Base-by-base conservation (phyloP, 768 basidiomycete genomes). In the Mycena galopus region DNA sequence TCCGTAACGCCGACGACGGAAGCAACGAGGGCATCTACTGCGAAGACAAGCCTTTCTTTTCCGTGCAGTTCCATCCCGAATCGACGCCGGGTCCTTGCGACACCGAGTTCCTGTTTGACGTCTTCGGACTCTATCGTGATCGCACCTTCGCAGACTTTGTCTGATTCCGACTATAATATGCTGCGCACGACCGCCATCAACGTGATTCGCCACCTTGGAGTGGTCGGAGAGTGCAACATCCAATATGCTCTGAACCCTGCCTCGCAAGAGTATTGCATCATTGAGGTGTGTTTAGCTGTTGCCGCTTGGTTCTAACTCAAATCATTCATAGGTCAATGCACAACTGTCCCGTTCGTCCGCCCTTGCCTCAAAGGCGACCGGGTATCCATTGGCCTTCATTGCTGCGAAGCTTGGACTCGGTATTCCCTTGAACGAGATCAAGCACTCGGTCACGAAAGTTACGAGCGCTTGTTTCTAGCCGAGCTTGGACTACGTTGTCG, bases 111-210 rank as follows among this genome's bases (percentile, higher is more conserved):
- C 88, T 99, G 72, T 99, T 99, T 81, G 97, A 99, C 71, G 96
- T 97, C 35, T 99, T 99, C 89, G 90, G 97, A 99, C 81, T 99
- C 97, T 7, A 98, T 99, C 78, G 98, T 99, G 76, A 89, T 99
- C 33, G 98, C 98, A 10, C 97, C 97, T 3, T 98, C 97, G 53
- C 97, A 99, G 82, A 99, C 97, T 0, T 89, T 99, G 32, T 98
- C 97, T n/a, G 97, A 99, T 81, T 89, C 93, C n/a, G 98, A 99
- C 81, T 98, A 98, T 86, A 96, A 99, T 81, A 99, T 99, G 97
- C 91, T 99, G 60, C 92, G 98, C 55, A 98, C 96, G 29, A 98
- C 97, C 11, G 98, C 98, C 19, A 93, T 99, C 84, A 98, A 98
- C 78, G 97, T 98, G 75, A 96, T 99, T 75, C 94, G 97, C n/a